Evolutionary conservation across 768 basidiomycete species (phyloP).

Genomic region (Mycena vitilis): DNA sequence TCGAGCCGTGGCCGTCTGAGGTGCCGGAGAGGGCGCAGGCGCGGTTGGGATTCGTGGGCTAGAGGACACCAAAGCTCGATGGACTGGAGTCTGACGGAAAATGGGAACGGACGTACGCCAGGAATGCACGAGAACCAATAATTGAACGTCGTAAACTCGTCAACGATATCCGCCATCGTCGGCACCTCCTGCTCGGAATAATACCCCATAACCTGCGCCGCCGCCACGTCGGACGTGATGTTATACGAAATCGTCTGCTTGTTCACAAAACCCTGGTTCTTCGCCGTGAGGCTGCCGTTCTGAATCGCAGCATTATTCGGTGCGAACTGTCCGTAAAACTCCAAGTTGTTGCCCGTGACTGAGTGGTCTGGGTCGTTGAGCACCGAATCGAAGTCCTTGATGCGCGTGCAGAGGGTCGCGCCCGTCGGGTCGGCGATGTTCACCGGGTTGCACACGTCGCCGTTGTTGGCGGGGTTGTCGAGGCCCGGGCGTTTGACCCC

Average conservation of each 20-base stretch:
- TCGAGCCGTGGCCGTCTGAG: conserved; percentile 44
- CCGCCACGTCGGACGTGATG: conserved; percentile 35
- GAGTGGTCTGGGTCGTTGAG: conserved; percentile 42
- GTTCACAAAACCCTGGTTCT: conserved; percentile 41
- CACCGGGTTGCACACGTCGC: conserved; percentile 40
- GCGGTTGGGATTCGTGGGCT: conserved; percentile 48
- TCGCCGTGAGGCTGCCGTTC: conserved; percentile 28
- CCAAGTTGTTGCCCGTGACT: conserved; percentile 41
- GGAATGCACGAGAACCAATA: conserved; percentile 47
- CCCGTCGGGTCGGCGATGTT: conserved; percentile 36
- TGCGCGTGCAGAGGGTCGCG: conserved; percentile 36
- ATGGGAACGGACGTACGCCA: conserved; percentile 30
- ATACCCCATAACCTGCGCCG: conserved; percentile 44
- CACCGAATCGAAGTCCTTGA: conserved; percentile 38
- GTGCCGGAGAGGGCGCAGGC: conserved; percentile 43
- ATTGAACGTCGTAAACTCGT: conserved; percentile 45
- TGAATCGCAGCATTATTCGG: conserved; percentile 37
- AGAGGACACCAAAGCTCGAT: too few relatives aligned
- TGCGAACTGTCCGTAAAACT: conserved; percentile 41
- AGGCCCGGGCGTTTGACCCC: conserved; percentile 35
- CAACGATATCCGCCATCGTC: conserved; percentile 38
- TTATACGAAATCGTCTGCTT: conserved; percentile 40
- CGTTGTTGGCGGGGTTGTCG: conserved; percentile 39
- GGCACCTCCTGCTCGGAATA: conserved; percentile 40
- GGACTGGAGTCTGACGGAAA: neutral